Conservation (phyloP, 2,329 filamentous ascomycete species). For the Talaromyces albobiverticillius region DNA sequence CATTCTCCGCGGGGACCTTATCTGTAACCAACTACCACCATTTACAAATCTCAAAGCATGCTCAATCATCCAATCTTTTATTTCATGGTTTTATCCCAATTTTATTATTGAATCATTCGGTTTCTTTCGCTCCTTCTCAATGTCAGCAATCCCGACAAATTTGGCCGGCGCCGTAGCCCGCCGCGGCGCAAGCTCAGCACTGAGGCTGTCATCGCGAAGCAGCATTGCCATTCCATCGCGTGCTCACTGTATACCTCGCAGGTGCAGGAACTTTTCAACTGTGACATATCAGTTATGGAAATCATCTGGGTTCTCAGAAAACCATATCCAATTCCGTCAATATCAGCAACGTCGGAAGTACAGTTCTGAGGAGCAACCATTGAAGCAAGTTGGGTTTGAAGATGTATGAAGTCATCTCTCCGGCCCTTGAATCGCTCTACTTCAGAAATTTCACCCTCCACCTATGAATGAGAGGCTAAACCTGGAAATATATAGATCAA, state of each 20-base stretch:
- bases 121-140: not conserved
- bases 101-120: not conserved
- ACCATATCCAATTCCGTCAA: not conserved
- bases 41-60: too few species aligned
- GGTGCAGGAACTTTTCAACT: not conserved
- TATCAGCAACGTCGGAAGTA: not conserved
- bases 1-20: too few species aligned
- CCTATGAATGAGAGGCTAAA: slow-evolving; percentile 6
- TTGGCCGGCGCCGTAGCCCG: slow-evolving; percentile 3
- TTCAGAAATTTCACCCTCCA: too few species aligned
- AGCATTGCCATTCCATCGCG: slow-evolving; percentile 1
- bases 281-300: not conserved
- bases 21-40: too few species aligned
- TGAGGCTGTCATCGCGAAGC: slow-evolving; percentile 3
- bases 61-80: too few species aligned
- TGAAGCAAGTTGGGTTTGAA: slow-evolving; percentile 34
- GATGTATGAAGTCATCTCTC: slow-evolving; percentile 25
- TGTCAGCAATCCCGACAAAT: slow-evolving; percentile 4
- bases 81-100: not conserved
- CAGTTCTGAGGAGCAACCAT: slow-evolving; percentile 7
- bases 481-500: slow-evolving; percentile 29
- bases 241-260: not conserved
- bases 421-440: not conserved
- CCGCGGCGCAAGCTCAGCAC: slow-evolving; percentile 2
- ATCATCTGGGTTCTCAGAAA: not conserved